Evolutionary conservation across 805 yeast genomes (phyloP), one percentile per base, ranked within the genome.

Genomic region (Wickerhamiella dianesei): DNA sequence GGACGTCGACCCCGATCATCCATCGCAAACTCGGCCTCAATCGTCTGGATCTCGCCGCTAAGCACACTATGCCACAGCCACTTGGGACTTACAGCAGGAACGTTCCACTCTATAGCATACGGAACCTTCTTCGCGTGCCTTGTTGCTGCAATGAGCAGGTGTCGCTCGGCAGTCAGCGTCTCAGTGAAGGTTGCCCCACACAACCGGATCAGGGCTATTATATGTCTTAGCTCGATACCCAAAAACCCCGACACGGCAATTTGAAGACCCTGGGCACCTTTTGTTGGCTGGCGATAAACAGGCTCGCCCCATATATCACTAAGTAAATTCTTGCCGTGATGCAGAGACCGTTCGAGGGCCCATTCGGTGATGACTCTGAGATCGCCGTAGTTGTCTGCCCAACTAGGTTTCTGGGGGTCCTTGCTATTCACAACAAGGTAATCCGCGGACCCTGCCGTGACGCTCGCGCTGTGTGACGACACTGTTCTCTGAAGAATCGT

Each of bases 271-370:
- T 44, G 40, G 41, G 58, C 54, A 3, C 50, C 67, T 41, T 39
- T 45, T 48, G 57, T 44, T 37, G 64, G 51, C 53, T 67, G 57
- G 46, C 54, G 48, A 44, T 62, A 47, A 41, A 62, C 51, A 49
- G 63, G 60, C 13, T 58, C 57, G 2, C 81, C 73, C 95, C 95
- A 84, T 14, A 65, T 59, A 57, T 81, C 94, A 32, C 61, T 55
- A 3, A 57, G 47, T 14, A 65, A 61, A 4, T 75, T 53, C 41
- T 63, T 59, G 40, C 73, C 71, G 54, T 77, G 77, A 62, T 72
- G 79, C 19, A 84, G 66, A 20, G 82, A 74, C 48, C 94, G 66
- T 61, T 85, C 95, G 12, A 86, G 64, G 53, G 80, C 79, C 82
- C 89, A 84, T 60, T 86, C 94, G 0, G 94, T 84, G 2, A 77